phyloP scores from a whole-genome alignment of 2,329 filamentous ascomycete genomes.

The Ophiostoma australiae region DNA sequence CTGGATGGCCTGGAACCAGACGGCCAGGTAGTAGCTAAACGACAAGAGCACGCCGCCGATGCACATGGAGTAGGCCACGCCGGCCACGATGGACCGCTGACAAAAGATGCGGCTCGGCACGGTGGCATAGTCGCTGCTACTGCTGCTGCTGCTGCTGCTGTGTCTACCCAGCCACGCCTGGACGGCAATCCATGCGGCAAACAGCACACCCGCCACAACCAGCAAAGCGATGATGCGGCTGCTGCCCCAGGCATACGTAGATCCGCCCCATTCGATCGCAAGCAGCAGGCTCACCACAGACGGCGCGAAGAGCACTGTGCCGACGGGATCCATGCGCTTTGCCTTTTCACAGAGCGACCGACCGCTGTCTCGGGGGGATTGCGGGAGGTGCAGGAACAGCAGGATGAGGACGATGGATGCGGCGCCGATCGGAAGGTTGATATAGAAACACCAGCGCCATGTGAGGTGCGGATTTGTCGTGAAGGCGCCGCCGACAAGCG shows the following conservation, averaged over 20 bases:
- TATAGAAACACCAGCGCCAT: constrained; percentile 41
- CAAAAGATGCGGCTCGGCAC: constrained; percentile 38
- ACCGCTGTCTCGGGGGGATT: neutral
- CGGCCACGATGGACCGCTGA: constrained; percentile 30
- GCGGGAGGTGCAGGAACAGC: neutral
- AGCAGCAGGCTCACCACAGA: neutral
- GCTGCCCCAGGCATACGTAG: neutral
- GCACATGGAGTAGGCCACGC: constrained; percentile 12
- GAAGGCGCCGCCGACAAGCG: constrained; percentile 39
- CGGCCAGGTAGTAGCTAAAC: constrained; percentile 27
- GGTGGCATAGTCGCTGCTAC: constrained; percentile 28
- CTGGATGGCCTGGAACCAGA: constrained; percentile 46
- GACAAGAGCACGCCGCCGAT: constrained; percentile 18
- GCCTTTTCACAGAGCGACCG: neutral
- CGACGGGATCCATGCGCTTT: neutral
- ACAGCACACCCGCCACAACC: neutral
- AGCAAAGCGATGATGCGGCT: neutral
- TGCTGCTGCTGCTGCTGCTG: neutral
- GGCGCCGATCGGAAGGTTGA: constrained; percentile 39
- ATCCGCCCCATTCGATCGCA: neutral
- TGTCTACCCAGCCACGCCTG: neutral
- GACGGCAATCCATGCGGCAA: neutral
- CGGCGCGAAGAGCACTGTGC: neutral
- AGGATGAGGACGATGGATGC: constrained; percentile 29
- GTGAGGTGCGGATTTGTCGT: constrained; percentile 33